Evolutionary conservation across 768 basidiomycete genomes (phyloP).

Genomic region (Termitomyces sp.): DNA sequence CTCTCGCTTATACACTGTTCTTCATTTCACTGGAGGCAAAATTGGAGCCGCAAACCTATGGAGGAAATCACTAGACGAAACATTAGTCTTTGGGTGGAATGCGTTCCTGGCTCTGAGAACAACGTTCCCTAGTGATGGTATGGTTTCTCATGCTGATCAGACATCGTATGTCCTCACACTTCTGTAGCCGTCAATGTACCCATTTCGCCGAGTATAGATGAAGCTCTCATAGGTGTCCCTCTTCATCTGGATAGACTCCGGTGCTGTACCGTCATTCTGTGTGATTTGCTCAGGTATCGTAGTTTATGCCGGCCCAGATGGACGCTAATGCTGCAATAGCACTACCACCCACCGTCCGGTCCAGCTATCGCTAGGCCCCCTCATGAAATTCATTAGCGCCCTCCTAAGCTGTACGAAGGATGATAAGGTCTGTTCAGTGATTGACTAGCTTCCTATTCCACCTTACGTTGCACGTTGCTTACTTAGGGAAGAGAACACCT

Average conservation of each 20-base stretch:
- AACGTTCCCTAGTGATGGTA: conserved; percentile 54
- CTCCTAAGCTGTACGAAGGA: conserved; percentile 49
- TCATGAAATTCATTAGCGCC: conserved; percentile 50
- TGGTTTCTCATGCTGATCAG: conserved; percentile 4
- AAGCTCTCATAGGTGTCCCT: conserved; percentile 47
- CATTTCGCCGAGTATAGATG: conserved; percentile 17
- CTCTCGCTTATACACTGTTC: conserved; percentile 54
- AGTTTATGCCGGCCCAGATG: background rate
- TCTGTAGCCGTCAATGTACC: conserved; percentile 6
- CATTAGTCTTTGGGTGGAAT: conserved; percentile 61
- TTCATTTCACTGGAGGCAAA: conserved; percentile 78
- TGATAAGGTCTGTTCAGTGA: conserved; percentile 34
- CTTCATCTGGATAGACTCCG: conserved; percentile 61
- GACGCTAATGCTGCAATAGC: conserved; percentile 32
- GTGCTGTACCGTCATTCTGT: conserved; percentile 48
- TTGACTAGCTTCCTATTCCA: background rate
- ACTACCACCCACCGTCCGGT: conserved; percentile 59
- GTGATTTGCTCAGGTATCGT: conserved; percentile 51
- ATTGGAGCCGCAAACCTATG: conserved; percentile 68
- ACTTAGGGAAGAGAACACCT: conserved; percentile 43
- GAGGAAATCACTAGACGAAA: conserved; percentile 74
- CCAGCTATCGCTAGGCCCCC: conserved; percentile 61
- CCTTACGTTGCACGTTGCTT: background rate
- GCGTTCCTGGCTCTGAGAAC: conserved; percentile 57
- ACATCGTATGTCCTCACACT: background rate